Conservation (phyloP, 202 grass and related monocot genomes). For the Saccharum hybrid region DNA sequence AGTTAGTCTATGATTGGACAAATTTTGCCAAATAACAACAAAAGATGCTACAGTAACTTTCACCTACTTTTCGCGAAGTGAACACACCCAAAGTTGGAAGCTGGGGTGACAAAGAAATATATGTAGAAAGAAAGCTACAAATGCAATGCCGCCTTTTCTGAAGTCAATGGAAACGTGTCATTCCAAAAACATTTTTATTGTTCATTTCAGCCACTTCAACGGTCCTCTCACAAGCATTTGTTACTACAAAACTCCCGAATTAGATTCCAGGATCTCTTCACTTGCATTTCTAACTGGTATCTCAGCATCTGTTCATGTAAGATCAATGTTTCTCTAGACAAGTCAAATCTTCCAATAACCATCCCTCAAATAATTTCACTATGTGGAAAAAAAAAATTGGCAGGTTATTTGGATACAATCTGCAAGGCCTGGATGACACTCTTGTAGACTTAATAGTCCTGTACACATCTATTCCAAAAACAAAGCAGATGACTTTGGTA, state of each 20-base stretch:
- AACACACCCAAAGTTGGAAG: slow-evolving; percentile 12
- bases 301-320: neutral
- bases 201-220: neutral
- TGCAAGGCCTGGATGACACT: neutral
- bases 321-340: neutral
- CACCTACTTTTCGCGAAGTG: no score
- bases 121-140: neutral
- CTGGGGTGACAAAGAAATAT: slow-evolving; percentile 9
- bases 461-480: neutral
- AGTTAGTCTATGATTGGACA: no score
- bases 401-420: neutral
- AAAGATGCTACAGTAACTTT: no score
- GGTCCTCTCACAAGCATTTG: neutral
- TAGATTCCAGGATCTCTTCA: neutral
- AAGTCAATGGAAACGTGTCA: neutral
- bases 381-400: neutral
- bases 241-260: neutral
- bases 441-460: neutral
- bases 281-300: neutral
- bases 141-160: neutral
- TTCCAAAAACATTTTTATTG: neutral
- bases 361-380: neutral
- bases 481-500: neutral
- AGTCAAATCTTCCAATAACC: neutral
- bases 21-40: no score